Conservation (phyloP, 176 grass and related monocot genomes). For the Bonia amplexicaulis region DNA sequence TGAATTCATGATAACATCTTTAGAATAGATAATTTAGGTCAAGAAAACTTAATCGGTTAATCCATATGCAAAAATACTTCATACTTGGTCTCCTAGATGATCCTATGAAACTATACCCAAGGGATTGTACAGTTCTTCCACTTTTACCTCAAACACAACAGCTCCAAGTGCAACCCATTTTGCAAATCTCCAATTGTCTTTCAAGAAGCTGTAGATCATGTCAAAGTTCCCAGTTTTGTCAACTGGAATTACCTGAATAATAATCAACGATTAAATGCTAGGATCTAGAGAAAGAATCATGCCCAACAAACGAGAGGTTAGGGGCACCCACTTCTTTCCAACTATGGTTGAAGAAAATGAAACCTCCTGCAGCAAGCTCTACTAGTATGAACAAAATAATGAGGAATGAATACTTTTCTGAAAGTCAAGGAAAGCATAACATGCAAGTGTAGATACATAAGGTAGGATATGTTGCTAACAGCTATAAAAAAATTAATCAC, state of each 20-base stretch:
- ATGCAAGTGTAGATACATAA: constrained; percentile 3
- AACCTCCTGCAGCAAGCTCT: constrained; percentile 69
- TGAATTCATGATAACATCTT: neutral
- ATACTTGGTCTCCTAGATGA: neutral
- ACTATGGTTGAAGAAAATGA: constrained; percentile 79
- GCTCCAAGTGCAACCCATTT: constrained; percentile 84
- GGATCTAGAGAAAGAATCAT: neutral
- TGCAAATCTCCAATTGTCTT: constrained; percentile 68
- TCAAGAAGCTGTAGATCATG: constrained; percentile 78
- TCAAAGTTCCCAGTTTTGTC: constrained; percentile 82
- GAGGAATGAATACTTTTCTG: constrained; percentile 74
- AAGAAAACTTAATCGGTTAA: neutral
- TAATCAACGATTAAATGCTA: constrained; percentile 6
- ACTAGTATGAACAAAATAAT: constrained; percentile 83
- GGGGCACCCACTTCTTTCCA: constrained; percentile 59
- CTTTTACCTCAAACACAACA: constrained; percentile 74
- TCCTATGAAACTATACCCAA: neutral
- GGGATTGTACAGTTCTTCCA: neutral
- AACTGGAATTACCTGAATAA: constrained; percentile 59
- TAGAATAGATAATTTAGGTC: neutral
- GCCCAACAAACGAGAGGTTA: neutral
- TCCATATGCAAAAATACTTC: neutral
- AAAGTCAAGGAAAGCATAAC: constrained; percentile 51
- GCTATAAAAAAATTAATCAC: neutral
- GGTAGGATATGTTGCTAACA: constrained; percentile 15